These are phyloP conservation scores for Alternaria panax DNA, from an alignment of 2,329 filamentous ascomycete genomes.

Conservation along the genomic window DNA sequence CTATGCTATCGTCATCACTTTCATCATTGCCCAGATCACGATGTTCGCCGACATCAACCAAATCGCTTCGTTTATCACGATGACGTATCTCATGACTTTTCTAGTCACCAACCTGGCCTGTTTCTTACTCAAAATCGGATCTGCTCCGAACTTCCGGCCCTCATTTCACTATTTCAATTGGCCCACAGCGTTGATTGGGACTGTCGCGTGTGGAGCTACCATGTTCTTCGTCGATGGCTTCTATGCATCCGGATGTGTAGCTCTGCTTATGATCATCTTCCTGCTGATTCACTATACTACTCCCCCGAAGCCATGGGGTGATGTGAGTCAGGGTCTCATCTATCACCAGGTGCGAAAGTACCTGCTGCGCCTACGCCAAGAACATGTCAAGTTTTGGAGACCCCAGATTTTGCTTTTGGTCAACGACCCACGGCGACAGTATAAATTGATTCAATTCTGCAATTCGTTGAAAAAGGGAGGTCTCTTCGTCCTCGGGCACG, in stretches of 20 bases:
- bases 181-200: slow-evolving; percentile 78
- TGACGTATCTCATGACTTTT: slow-evolving; percentile 93
- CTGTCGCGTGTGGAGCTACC: slow-evolving; percentile 76
- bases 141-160: slow-evolving; percentile 86
- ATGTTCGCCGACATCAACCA: slow-evolving; percentile 86
- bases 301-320: slow-evolving; percentile 87
- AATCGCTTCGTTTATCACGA: slow-evolving; percentile 88
- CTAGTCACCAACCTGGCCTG: slow-evolving; percentile 88
- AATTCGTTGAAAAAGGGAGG: slow-evolving; percentile 90
- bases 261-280: slow-evolving; percentile 77
- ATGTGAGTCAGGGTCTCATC: slow-evolving; percentile 87
- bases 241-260: slow-evolving; percentile 78
- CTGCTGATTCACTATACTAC: slow-evolving; percentile 84
- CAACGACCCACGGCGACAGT: slow-evolving; percentile 82
- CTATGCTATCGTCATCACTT: slow-evolving; percentile 78
- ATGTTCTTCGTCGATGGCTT: slow-evolving; percentile 92
- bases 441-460: slow-evolving; percentile 86
- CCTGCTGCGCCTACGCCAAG: slow-evolving; percentile 78
- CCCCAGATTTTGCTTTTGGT: slow-evolving; percentile 86
- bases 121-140: slow-evolving; percentile 84
- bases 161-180: slow-evolving; percentile 90
- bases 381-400: slow-evolving; percentile 94
- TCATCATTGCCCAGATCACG: slow-evolving; percentile 76
- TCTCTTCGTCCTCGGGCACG: slow-evolving; percentile 84
- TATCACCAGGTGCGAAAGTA: slow-evolving; percentile 91